Percentiles rank a stretch among this genome's conserved stretches.
Evolutionary conservation across 2,329 filamentous ascomycete species (phyloP).

Genomic region (Arthrobotrys iridis): DNA sequence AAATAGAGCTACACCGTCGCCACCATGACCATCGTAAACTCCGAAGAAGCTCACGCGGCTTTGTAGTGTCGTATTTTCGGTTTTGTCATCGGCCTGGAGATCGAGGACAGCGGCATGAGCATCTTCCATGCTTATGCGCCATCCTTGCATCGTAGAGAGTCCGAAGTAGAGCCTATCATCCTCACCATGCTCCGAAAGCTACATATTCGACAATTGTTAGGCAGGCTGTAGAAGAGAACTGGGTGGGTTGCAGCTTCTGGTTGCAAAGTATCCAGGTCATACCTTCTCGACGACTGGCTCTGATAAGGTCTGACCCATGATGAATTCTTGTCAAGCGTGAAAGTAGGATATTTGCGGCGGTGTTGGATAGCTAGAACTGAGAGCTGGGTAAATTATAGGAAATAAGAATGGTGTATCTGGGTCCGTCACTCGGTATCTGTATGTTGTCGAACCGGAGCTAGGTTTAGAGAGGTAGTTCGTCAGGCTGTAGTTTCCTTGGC

Average conservation of each 20-base stretch:
- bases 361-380: not conserved
- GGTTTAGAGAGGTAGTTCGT: not conserved
- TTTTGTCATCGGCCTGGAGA: constrained; percentile 72
- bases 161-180: constrained; percentile 94
- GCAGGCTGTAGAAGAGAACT: not conserved
- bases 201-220: constrained; percentile 45
- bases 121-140: constrained; percentile 99
- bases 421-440: constrained; percentile 2
- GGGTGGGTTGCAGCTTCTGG: not conserved
- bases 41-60: constrained; percentile 92
- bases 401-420: not conserved
- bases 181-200: constrained; percentile 89
- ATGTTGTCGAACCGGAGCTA: not conserved
- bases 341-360: not conserved
- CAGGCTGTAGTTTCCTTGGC: not conserved
- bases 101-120: constrained; percentile 90
- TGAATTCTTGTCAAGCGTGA: constrained; percentile 60
- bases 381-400: constrained; percentile 4
- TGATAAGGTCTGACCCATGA: constrained; percentile 98
- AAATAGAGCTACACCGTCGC: constrained; percentile 94
- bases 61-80: constrained; percentile 71
- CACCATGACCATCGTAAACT: constrained; percentile 97
- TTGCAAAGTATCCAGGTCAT: constrained; percentile 56
- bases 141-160: constrained; percentile 98
- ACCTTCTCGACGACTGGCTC: constrained; percentile 99